phyloP scores from a whole-genome alignment of 768 basidiomycete species.

The Lentinula detonsa region DNA sequence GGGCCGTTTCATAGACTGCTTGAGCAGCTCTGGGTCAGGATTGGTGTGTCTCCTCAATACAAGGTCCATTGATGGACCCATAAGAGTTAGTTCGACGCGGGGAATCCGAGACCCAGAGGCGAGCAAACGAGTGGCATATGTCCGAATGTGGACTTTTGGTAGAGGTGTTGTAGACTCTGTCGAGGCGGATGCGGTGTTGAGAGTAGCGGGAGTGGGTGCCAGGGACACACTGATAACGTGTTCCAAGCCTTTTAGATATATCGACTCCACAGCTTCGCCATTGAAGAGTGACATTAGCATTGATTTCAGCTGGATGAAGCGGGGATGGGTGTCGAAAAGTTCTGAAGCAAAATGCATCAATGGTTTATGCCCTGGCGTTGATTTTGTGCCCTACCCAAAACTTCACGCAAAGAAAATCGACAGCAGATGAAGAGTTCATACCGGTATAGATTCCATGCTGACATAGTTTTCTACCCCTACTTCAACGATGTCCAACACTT shows the following conservation, averaged over 20 bases:
- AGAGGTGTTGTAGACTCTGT: conserved; percentile 41
- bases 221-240: conserved; percentile 82
- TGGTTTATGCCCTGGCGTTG: conserved; percentile 84
- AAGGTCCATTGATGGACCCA: conserved; percentile 91
- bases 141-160: conserved; percentile 84
- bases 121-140: conserved; percentile 67
- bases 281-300: conserved; percentile 89
- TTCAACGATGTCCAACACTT: conserved; percentile 93
- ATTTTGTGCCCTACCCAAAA: conserved; percentile 70
- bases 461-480: conserved; percentile 80
- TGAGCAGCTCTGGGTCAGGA: conserved; percentile 75
- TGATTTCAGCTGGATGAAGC: conserved; percentile 88
- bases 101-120: conserved; percentile 71
- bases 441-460: conserved; percentile 82
- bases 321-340: conserved; percentile 91
- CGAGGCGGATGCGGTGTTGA: conserved; percentile 35
- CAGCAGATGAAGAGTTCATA: conserved; percentile 22
- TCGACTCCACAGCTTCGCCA: conserved; percentile 75
- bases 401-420: not conserved
- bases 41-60: conserved; percentile 65
- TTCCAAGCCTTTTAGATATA: conserved; percentile 80
- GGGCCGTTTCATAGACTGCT: conserved; percentile 74
- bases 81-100: conserved; percentile 73
- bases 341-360: conserved; percentile 95
- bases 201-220: conserved; percentile 53